A percentile compares a stretch with the other conserved stretches of the same genome.
phyloP scores from a whole-genome alignment of 306 rosid genomes.

The Quercus wislizeni region DNA sequence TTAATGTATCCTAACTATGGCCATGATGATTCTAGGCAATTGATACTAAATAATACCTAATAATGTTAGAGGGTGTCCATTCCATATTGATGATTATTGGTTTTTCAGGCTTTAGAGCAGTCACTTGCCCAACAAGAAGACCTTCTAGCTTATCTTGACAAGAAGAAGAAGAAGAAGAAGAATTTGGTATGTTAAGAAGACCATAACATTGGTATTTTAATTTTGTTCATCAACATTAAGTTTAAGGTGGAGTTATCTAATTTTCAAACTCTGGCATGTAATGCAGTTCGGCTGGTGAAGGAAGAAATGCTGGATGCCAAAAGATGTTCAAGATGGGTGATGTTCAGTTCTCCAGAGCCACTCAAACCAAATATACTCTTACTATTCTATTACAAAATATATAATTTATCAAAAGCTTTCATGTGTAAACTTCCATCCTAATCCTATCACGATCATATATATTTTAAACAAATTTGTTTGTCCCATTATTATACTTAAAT shows the following conservation, averaged over 20 bases:
- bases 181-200: conserved; percentile 41
- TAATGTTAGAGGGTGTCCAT: not conserved
- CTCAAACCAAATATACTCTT: conserved; percentile 22
- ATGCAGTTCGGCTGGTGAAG: conserved; percentile 63
- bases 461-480: conserved; percentile 3
- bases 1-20: not conserved
- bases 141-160: conserved; percentile 62
- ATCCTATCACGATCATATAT: conserved; percentile 5
- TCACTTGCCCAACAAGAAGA: conserved; percentile 61
- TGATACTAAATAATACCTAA: too few species aligned
- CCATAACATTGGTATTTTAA: not conserved
- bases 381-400: conserved; percentile 6
- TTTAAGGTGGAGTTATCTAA: not conserved
- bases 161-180: conserved; percentile 56
- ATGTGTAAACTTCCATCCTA: not conserved
- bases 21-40: not conserved
- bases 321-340: conserved; percentile 8
- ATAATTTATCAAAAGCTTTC: conserved; percentile 15
- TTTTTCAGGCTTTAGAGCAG: conserved; percentile 64
- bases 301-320: not conserved
- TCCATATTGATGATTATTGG: not conserved
- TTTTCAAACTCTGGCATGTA: not conserved
- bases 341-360: conserved; percentile 2
- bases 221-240: not conserved
- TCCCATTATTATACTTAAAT: not conserved